Evolutionary conservation across 2,329 filamentous ascomycete genomes (phyloP), one percentile per base, ranked within the genome.

Genomic region (Hymenoscyphus linearis): DNA sequence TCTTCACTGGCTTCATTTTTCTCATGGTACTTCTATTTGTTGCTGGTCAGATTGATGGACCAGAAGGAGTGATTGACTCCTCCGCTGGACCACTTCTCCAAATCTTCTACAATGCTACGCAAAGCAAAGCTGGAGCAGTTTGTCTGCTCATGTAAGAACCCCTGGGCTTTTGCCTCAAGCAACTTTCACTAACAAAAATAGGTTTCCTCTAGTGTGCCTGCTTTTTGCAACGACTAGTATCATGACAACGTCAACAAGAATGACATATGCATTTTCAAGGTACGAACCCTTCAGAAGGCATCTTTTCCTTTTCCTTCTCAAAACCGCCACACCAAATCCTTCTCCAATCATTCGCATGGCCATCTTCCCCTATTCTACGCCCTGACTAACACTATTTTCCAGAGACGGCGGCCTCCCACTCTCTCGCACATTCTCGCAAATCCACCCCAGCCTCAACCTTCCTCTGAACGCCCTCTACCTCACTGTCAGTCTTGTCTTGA

Each of bases 391-490:
- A 50, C 13, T 50, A 6, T 18, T 13, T 25, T 31, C 31, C 40
- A 50, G 44, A 50, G 44, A 50, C 44, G 44, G 44, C 4, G 44
- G 44, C 4, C 18, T 50, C 3, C 44, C 44, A 12, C 22, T 50
- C 12, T 50, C 44, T 3, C 18, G 2, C 7, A 4, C 22, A 66
- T 87, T 89, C 64, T 80, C 85, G 58, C 79, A 77, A 52, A 82
- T 90, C 1, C 85, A 90, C 68, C 77, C 80, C 0, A 78, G 72
- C 14, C 79, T 90, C 0, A 81, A 82, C 0, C 81, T 89, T 1
- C 88, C 88, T 0, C 74, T 91, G 14, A 89, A 90, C 67, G 81
- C 87, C 0, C 75, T 91, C 2, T 78, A 84, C 22, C 76, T 88
- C 56, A 88, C 86, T 1, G 77, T 82, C 0, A 75, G 71, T 4